These are phyloP conservation scores for Biscutella auriculata DNA, from an alignment of 441 rosid genomes.

Conservation along the genomic window DNA sequence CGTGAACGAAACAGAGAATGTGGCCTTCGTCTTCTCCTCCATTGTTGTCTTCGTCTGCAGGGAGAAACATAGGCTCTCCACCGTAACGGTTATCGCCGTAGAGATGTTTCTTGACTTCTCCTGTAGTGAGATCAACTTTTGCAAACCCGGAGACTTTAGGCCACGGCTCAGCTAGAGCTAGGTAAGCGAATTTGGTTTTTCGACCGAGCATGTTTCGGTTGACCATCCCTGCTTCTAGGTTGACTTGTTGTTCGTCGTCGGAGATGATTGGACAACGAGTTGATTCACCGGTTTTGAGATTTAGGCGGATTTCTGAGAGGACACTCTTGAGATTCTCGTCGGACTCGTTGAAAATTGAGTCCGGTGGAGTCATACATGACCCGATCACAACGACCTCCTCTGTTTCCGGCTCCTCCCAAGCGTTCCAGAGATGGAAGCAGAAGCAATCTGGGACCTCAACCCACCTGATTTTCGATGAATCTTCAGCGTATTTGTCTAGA, in stretches of 20 bases:
- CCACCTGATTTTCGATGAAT: constrained; percentile 47
- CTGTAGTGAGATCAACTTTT: constrained; percentile 53
- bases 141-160: constrained; percentile 70
- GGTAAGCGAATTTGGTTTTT: constrained; percentile 44
- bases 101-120: constrained; percentile 35
- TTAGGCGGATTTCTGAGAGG: constrained; percentile 57
- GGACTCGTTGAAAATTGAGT: constrained; percentile 69
- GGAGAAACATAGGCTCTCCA: constrained; percentile 60
- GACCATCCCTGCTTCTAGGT: constrained; percentile 73
- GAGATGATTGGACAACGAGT: constrained; percentile 43
- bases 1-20: constrained; percentile 54
- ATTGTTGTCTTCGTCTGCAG: too few relatives aligned
- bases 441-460: constrained; percentile 55
- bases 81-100: constrained; percentile 51
- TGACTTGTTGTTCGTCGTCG: too few relatives aligned
- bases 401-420: constrained; percentile 73
- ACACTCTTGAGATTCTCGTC: constrained; percentile 50
- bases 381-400: constrained; percentile 71
- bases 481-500: constrained; percentile 31
- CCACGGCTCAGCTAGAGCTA: constrained; percentile 78
- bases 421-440: constrained; percentile 76
- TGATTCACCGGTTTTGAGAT: constrained; percentile 50
- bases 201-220: constrained; percentile 56
- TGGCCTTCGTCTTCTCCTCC: constrained; percentile 49
- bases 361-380: constrained; percentile 83